Evolutionary conservation across 1,284 basidiomycete genomes (phyloP).

Genomic region (Austroboletus olivaceoglutinosus): DNA sequence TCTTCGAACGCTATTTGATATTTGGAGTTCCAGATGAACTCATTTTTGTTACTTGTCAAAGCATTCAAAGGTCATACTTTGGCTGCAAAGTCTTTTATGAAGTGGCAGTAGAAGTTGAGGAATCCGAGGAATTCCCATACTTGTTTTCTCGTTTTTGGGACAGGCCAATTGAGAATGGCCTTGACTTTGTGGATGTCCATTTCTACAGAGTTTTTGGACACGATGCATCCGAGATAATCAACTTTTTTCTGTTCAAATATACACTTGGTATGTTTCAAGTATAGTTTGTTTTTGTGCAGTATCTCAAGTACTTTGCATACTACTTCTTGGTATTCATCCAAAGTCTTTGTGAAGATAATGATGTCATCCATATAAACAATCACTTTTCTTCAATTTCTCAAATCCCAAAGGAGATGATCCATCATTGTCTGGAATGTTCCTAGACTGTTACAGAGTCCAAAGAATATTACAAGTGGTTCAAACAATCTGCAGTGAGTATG

Average conservation of each 20-base stretch:
- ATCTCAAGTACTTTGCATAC: background rate
- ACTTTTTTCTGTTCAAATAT: background rate
- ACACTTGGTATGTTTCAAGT: background rate
- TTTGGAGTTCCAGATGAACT: too few species aligned
- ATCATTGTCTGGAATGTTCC: too few species aligned
- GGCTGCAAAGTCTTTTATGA: slow-evolving; percentile 39
- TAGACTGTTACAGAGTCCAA: too few species aligned
- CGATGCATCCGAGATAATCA: background rate
- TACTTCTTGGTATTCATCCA: background rate
- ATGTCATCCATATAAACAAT: background rate
- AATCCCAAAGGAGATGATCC: background rate
- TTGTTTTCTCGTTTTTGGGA: slow-evolving; percentile 1
- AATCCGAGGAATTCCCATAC: slow-evolving; percentile 37
- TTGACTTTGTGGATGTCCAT: background rate
- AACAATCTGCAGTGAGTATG: too few species aligned
- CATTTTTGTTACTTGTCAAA: background rate
- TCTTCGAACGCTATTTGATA: too few species aligned
- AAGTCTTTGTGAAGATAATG: background rate
- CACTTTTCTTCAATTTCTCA: background rate
- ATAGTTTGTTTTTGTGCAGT: background rate
- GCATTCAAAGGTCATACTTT: background rate
- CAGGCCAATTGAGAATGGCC: background rate
- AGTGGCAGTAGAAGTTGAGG: slow-evolving; percentile 43
- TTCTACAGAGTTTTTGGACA: background rate
- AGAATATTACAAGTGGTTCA: too few species aligned